Percentiles rank a stretch among this genome's conserved stretches.
Conservation (phyloP, 2,329 filamentous ascomycete species). For the Fusarium sp. region DNA sequence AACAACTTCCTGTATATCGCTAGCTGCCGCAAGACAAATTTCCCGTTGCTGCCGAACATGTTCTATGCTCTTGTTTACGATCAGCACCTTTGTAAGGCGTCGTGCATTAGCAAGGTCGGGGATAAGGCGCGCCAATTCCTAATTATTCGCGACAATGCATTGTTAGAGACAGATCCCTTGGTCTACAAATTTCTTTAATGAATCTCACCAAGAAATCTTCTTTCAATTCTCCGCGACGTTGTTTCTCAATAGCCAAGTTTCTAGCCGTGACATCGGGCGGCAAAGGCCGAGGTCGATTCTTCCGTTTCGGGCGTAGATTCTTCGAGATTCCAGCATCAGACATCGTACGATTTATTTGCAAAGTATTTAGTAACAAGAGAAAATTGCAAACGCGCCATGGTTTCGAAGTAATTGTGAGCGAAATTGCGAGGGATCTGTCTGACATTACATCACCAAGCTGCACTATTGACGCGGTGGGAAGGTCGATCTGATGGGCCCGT, state of each 20-base stretch:
- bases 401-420: not conserved
- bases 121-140: slow-evolving; percentile 20
- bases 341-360: not conserved
- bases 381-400: not conserved
- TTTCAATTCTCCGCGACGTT: slow-evolving; percentile 16
- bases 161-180: too few species aligned
- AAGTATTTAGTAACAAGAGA: not conserved
- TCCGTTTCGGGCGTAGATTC: not conserved
- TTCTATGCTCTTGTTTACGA: slow-evolving; percentile 20
- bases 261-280: slow-evolving; percentile 19
- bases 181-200: too few species aligned
- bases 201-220: slow-evolving; percentile 18
- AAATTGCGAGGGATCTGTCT: not conserved
- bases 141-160: too few species aligned
- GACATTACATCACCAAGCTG: slow-evolving; percentile 10
- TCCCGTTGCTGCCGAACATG: slow-evolving; percentile 12
- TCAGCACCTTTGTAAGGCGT: slow-evolving; percentile 22
- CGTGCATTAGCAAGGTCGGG: slow-evolving; percentile 5
- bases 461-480: not conserved
- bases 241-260: slow-evolving; percentile 24
- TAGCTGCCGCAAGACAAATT: not conserved
- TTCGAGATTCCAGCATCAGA: not conserved
- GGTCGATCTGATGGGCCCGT: not conserved
- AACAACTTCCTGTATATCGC: slow-evolving; percentile 5
- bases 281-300: slow-evolving; percentile 13